Conservation (phyloP, 345 rosid species). For the Salix caprea region DNA sequence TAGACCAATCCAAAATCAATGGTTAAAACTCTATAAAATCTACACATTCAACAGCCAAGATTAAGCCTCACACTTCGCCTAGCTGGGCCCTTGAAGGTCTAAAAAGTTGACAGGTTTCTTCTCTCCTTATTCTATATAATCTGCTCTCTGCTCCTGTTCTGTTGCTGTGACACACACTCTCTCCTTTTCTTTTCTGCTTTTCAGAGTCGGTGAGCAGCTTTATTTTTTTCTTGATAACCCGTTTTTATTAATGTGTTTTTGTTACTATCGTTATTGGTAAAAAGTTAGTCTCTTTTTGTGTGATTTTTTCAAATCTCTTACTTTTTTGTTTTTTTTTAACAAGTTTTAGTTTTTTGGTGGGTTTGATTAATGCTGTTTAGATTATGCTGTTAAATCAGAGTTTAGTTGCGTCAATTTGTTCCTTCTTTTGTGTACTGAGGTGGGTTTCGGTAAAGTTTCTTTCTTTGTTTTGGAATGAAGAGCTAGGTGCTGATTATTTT, state of each 20-base stretch:
- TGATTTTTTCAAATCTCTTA: no score
- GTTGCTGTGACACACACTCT: background rate
- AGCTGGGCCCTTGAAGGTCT: constrained; percentile 16
- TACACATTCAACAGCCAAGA: constrained; percentile 11
- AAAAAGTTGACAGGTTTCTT: constrained; percentile 15
- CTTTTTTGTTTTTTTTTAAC: no score
- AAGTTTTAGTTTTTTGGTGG: background rate
- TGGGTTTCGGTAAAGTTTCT: background rate
- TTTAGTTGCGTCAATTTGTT: background rate
- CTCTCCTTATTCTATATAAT: background rate
- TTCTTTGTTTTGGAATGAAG: background rate
- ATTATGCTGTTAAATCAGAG: background rate
- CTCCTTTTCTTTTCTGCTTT: background rate
- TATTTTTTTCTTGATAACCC: background rate
- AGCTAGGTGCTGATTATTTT: background rate
- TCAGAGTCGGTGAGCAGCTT: constrained; percentile 16
- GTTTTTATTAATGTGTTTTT: background rate
- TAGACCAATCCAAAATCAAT: background rate
- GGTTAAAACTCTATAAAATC: background rate
- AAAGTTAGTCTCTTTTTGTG: background rate
- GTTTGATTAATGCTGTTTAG: background rate
- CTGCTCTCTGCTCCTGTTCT: background rate
- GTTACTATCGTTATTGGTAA: background rate
- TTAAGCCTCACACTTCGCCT: background rate
- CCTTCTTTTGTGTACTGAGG: background rate